Conservation (phyloP, 768 basidiomycete species). For the Termitomyces titanicus region DNA sequence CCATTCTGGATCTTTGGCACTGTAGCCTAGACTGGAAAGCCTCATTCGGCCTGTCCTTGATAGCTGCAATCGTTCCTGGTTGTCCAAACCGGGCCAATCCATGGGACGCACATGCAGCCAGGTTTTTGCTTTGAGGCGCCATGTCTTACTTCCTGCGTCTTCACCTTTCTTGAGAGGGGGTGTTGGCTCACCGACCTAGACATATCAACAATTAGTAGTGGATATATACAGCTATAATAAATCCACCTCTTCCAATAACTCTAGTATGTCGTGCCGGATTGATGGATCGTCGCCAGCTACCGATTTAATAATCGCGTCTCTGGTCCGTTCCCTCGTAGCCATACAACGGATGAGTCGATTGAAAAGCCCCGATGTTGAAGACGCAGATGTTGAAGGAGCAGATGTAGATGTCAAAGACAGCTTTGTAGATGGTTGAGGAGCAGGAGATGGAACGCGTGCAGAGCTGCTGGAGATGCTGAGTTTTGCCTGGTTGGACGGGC, state of each 20-base stretch:
- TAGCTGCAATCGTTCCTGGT: constrained; percentile 44
- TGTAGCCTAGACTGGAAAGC: constrained; percentile 49
- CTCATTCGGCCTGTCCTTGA: constrained; percentile 48
- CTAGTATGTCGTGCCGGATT: constrained; percentile 38
- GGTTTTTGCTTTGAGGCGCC: constrained; percentile 49
- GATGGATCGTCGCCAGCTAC: constrained; percentile 39
- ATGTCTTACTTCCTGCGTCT: constrained; percentile 35
- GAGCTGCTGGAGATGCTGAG: constrained; percentile 26
- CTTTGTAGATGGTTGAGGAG: constrained; percentile 17
- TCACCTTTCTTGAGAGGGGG: constrained; percentile 29
- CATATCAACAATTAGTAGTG: not conserved
- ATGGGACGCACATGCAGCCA: constrained; percentile 74
- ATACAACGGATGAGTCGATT: constrained; percentile 52
- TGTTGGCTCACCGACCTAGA: constrained; percentile 50
- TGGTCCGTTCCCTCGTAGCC: constrained; percentile 44
- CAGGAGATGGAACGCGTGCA: constrained; percentile 23
- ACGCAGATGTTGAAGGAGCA: too few relatives aligned
- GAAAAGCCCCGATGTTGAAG: constrained; percentile 16
- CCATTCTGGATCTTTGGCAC: constrained; percentile 64
- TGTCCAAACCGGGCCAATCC: constrained; percentile 51
- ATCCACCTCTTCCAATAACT: constrained; percentile 49
- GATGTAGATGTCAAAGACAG: constrained; percentile 11
- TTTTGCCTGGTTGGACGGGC: constrained; percentile 25
- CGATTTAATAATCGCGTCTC: constrained; percentile 43
- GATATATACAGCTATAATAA: not conserved